A percentile compares a stretch with the other conserved stretches of the same genome.
Evolutionary conservation across 2,329 filamentous ascomycete species (phyloP).

Genomic region (Penicillium hesseltinei): DNA sequence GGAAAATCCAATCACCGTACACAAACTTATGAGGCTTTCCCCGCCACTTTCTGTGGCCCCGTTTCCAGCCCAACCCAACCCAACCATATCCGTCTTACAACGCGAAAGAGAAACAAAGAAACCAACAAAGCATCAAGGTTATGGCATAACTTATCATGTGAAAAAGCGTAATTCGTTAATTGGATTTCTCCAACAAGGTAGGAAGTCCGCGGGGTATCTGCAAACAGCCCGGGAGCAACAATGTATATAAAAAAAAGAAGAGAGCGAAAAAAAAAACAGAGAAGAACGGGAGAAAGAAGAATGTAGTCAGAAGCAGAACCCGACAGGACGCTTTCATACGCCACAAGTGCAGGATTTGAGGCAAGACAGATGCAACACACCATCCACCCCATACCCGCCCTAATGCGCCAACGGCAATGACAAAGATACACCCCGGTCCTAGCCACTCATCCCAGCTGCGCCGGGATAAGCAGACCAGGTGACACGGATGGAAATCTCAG

Average conservation of each 20-base stretch:
- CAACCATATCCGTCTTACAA: neutral
- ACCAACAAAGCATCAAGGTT: neutral
- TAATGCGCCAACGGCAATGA: constrained; percentile 13
- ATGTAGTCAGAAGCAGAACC: neutral
- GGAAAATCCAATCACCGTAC: neutral
- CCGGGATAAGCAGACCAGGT: constrained; percentile 6
- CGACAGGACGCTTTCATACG: constrained; percentile 5
- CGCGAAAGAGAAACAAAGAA: neutral
- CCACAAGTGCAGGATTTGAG: constrained; percentile 12
- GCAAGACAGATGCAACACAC: constrained; percentile 4
- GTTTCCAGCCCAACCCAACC: neutral
- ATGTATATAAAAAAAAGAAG: neutral
- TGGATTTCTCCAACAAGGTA: neutral
- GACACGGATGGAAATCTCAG: constrained; percentile 7
- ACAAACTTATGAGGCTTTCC: neutral
- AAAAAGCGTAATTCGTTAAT: constrained; percentile 3
- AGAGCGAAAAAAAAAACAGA: neutral
- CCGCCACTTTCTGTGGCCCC: neutral
- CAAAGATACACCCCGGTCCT: constrained; percentile 5
- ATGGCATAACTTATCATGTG: constrained; percentile 2
- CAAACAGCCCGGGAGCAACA: neutral
- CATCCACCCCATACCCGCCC: constrained; percentile 5
- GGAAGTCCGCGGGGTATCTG: neutral
- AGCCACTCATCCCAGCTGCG: neutral
- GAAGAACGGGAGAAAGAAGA: neutral